Evolutionary conservation across 2,329 filamentous ascomycete genomes (phyloP).

Genomic region (Xylariaceae sp.): DNA sequence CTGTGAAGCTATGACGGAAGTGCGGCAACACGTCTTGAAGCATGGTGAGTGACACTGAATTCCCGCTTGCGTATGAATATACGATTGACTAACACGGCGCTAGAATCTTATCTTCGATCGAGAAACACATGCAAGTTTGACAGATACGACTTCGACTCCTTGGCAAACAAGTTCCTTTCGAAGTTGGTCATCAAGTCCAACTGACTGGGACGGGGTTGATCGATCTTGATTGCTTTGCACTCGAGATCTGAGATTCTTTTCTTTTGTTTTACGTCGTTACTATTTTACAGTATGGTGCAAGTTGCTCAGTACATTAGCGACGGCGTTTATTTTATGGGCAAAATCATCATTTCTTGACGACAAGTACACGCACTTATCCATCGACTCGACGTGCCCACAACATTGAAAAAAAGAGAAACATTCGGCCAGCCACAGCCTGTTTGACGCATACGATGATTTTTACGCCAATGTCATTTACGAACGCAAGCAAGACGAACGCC

Average conservation of each 20-base stretch:
- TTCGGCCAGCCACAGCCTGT: slow-evolving; percentile 32
- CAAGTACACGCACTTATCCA: slow-evolving; percentile 22
- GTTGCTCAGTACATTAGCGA: slow-evolving; percentile 39
- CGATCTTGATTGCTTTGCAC: slow-evolving; percentile 10
- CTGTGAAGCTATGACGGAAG: slow-evolving; percentile 94
- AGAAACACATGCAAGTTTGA: slow-evolving; percentile 80
- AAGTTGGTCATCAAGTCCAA: slow-evolving; percentile 95
- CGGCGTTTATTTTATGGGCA: slow-evolving; percentile 38
- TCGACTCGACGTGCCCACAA: slow-evolving; percentile 28
- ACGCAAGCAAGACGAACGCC: slow-evolving; percentile 18
- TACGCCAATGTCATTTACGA: slow-evolving; percentile 29
- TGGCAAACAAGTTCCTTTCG: slow-evolving; percentile 96
- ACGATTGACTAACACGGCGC: slow-evolving; percentile 37
- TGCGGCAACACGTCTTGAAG: slow-evolving; percentile 85
- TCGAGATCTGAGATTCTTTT: slow-evolving; percentile 19
- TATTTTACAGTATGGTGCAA: slow-evolving; percentile 30
- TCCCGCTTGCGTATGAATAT: background rate
- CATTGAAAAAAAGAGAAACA: slow-evolving; percentile 4
- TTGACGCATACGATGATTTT: slow-evolving; percentile 28
- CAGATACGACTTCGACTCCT: slow-evolving; percentile 84
- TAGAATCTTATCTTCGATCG: slow-evolving; percentile 81
- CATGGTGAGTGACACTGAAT: slow-evolving; percentile 62
- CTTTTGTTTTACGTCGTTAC: slow-evolving; percentile 30
- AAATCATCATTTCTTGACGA: slow-evolving; percentile 34
- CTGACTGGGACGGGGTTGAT: slow-evolving; percentile 44